Conservation (phyloP, 768 basidiomycete species). For the Suillus cothurnatus region DNA sequence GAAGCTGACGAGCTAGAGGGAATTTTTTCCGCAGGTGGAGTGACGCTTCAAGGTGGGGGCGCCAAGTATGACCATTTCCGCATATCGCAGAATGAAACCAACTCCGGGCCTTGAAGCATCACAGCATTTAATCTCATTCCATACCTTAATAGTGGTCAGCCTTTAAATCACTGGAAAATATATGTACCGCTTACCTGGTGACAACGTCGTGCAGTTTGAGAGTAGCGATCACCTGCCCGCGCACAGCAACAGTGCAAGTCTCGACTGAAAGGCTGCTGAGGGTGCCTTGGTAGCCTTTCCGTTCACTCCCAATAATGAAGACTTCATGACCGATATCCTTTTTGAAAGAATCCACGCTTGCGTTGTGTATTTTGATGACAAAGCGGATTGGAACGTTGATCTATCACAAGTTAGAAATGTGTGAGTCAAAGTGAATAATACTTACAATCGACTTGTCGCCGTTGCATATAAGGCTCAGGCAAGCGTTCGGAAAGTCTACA, state of each 20-base stretch:
- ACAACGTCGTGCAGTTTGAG: neutral
- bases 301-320: neutral
- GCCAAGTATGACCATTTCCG: too few relatives aligned
- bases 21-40: too few relatives aligned
- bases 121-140: too few relatives aligned
- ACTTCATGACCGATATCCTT: neutral
- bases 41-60: too few relatives aligned
- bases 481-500: neutral
- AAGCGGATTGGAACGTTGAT: neutral
- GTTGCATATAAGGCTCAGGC: neutral
- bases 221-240: neutral
- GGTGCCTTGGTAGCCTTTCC: neutral
- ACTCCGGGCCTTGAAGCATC: too few relatives aligned
- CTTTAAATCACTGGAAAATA: neutral
- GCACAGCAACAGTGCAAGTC: neutral
- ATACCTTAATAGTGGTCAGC: neutral
- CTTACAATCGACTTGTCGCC: neutral
- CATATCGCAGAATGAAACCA: too few relatives aligned
- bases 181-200: neutral
- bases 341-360: neutral
- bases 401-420: neutral
- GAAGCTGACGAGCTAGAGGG: too few relatives aligned
- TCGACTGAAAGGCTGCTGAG: neutral
- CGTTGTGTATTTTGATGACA: neutral
- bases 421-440: neutral